A percentile compares a stretch with the other conserved stretches of the same genome.
phyloP scores from a whole-genome alignment of 164 flowering plant species.

The Protea cynaroides region DNA sequence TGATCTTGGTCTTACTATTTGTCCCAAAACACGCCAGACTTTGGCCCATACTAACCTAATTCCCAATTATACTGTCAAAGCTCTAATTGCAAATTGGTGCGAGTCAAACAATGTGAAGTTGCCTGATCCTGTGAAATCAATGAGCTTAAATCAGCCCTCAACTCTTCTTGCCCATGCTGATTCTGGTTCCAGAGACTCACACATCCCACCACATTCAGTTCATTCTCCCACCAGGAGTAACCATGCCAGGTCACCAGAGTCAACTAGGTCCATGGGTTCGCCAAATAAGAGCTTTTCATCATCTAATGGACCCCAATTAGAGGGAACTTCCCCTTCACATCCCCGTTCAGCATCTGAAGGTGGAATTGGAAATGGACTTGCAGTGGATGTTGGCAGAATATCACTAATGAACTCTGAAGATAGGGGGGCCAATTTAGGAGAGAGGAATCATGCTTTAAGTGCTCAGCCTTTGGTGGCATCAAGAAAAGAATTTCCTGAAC shows the following conservation, averaged over 20 bases:
- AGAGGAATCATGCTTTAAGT: constrained; percentile 20
- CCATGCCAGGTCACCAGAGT: constrained; percentile 41
- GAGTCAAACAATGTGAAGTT: constrained; percentile 71
- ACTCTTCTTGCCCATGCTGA: constrained; percentile 41
- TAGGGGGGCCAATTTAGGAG: constrained; percentile 24
- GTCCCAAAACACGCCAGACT: constrained; percentile 82
- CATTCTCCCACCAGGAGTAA: constrained; percentile 21
- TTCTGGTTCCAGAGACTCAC: constrained; percentile 33
- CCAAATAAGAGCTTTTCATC: constrained; percentile 25
- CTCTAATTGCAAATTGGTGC: constrained; percentile 80
- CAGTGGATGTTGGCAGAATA: constrained; percentile 37
- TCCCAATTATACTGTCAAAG: constrained; percentile 85
- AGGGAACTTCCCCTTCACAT: constrained; percentile 43
- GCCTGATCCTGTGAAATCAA: constrained; percentile 57
- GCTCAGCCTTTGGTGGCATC: constrained; percentile 30
- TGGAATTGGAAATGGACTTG: constrained; percentile 41
- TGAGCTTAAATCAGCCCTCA: constrained; percentile 38
- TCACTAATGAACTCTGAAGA: constrained; percentile 39
- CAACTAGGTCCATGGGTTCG: constrained; percentile 32
- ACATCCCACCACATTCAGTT: constrained; percentile 21
- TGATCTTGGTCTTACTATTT: constrained; percentile 72
- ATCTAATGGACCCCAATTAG: constrained; percentile 32
- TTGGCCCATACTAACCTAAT: constrained; percentile 65
- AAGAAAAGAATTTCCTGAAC: constrained; percentile 28
- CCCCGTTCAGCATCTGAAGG: constrained; percentile 38